These are phyloP conservation scores for Trifolium repens DNA, from an alignment of 306 rosid species.

Conservation along the genomic window DNA sequence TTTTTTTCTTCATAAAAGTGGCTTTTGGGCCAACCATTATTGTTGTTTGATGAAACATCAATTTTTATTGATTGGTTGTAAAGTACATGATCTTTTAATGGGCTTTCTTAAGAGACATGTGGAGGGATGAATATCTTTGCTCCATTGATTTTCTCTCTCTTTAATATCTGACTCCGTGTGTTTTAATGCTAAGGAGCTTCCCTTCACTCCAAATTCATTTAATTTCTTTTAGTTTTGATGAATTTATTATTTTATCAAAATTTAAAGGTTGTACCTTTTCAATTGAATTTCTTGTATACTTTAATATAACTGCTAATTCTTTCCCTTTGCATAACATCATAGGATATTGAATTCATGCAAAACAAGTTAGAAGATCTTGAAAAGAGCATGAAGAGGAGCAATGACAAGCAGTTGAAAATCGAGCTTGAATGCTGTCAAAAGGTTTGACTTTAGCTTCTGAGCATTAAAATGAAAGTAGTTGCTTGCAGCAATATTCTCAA, in stretches of 20 bases:
- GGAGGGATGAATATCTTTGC: constrained; percentile 9
- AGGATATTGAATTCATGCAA: constrained; percentile 94
- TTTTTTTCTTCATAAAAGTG: not conserved
- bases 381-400: constrained; percentile 99
- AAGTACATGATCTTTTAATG: not conserved
- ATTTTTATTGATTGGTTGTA: constrained; percentile 10
- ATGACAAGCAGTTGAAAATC: constrained; percentile 90
- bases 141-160: not conserved
- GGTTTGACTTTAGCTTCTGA: constrained; percentile 53
- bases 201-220: constrained; percentile 11
- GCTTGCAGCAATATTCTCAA: not conserved
- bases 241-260: constrained; percentile 6
- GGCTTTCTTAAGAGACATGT: not conserved
- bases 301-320: constrained; percentile 27
- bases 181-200: not conserved
- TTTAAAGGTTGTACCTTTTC: not conserved
- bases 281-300: constrained; percentile 18
- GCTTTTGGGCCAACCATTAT: constrained; percentile 8
- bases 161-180: not conserved
- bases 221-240: constrained; percentile 19
- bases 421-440: constrained; percentile 85
- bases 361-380: constrained; percentile 84
- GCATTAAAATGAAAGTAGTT: constrained; percentile 4
- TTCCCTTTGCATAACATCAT: constrained; percentile 23
- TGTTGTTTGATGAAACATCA: constrained; percentile 26